These are phyloP conservation scores for Aspergillus flavus DNA, from an alignment of 2,329 filamentous ascomycete species.

Conservation along the genomic window DNA sequence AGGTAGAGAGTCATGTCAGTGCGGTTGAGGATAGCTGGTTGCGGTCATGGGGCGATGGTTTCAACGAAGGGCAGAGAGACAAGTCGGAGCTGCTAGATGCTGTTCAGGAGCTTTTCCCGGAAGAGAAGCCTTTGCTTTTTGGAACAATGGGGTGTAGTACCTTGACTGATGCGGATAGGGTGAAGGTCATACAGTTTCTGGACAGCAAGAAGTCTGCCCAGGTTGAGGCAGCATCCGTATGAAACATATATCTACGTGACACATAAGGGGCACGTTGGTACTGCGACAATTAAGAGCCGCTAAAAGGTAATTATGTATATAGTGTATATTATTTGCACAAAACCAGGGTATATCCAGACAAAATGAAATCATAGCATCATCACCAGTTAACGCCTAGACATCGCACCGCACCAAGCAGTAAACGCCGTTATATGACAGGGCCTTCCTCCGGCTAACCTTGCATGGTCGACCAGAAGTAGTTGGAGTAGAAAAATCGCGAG, in stretches of 20 bases:
- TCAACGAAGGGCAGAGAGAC: constrained; percentile 12
- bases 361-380: constrained; percentile 1
- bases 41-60: not conserved
- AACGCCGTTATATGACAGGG: not conserved
- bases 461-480: constrained; percentile 92
- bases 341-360: constrained; percentile 19
- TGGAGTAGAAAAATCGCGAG: constrained; percentile 87
- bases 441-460: constrained; percentile 47
- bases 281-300: not conserved
- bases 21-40: constrained; percentile 8
- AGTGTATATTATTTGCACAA: constrained; percentile 8
- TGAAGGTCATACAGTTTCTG: constrained; percentile 19
- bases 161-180: constrained; percentile 27
- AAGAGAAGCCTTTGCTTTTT: constrained; percentile 23
- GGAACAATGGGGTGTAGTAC: constrained; percentile 9
- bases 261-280: not conserved
- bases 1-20: constrained; percentile 36
- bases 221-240: not conserved
- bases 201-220: not conserved
- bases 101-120: constrained; percentile 31
- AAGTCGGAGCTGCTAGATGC: constrained; percentile 30
- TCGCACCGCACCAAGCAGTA: not conserved
- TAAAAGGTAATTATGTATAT: constrained; percentile 5
- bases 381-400: constrained; percentile 23
- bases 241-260: not conserved